Base-by-base conservation (phyloP, 306 rosid species). In the Trichosanthes truncata region DNA sequence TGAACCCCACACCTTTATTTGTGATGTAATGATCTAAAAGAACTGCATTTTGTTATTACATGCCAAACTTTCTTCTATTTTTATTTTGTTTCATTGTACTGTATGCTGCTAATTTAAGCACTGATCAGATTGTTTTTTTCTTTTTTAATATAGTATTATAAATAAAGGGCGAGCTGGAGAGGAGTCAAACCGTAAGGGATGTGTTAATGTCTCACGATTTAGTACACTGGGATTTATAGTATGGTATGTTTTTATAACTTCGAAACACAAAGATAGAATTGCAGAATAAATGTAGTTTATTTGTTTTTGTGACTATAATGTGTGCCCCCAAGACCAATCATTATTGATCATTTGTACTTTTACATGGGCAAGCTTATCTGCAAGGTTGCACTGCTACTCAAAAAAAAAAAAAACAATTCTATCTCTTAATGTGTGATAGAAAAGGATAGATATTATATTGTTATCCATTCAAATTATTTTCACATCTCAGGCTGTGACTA, bases 401-500 rank as follows among this genome's bases (percentile, higher is more conserved):
- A 45, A 45, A 45, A 9, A 29, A 9, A 29, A 29, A 29, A 29
- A 29, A 29, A 29, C 33, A 29, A 29, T 29, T 29, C 33, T 29
- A 1, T 29, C 33, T 29, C 33, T 29, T 29, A 29, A 29, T 29
- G 33, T 29, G 33, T 29, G 33, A 29, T 29, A 29, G 33, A 29
- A 29, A 29, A 29, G 33, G 55, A n/a, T 43, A 43, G 55, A 36
- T 69, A 14, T 41, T 4, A 29, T 17, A 29, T 61, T 43, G 21
- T 29, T 69, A 69, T 21, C 29, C 76, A 12, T 69, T 46, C 15
- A 23, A 25, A 93, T 93, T 73, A 60, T 85, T 82, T 98, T 96
- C 82, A 91, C 98, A 38, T 96, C 99, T 77, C 97, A 96, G 84
- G 99, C 99, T 5, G 99, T 96, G 80, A 83, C 93, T 69, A 90